phyloP scores from a whole-genome alignment of 352 stramenopile genomes.

The Pythium plurisporium region DNA sequence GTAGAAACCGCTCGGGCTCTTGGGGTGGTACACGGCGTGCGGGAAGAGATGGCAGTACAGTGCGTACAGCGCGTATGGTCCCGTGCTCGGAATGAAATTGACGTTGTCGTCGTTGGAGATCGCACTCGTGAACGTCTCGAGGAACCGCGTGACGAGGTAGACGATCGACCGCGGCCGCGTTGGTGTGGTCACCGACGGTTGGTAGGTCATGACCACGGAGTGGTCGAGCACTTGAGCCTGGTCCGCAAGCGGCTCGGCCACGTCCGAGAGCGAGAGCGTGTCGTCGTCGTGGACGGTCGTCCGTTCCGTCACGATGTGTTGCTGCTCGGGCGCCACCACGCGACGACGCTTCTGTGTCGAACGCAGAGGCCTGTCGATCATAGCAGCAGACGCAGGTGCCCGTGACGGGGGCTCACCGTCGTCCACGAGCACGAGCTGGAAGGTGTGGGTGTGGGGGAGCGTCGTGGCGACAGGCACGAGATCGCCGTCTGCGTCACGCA shows the following conservation, averaged over 20 bases:
- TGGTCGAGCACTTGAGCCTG: no score
- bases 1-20: constrained; percentile 49
- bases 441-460: constrained; percentile 32
- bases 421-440: constrained; percentile 25
- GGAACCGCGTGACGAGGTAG: constrained; percentile 38
- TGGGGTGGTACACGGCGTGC: constrained; percentile 34
- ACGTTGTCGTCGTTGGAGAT: constrained; percentile 59
- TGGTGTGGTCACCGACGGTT: neutral
- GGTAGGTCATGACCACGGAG: neutral
- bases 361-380: no score
- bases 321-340: no score
- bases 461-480: constrained; percentile 35
- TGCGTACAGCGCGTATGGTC: constrained; percentile 40
- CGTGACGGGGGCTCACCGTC: neutral
- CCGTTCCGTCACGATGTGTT: no score
- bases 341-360: no score
- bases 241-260: no score
- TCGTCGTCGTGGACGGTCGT: no score
- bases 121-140: constrained; percentile 43
- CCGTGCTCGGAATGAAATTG: constrained; percentile 49
- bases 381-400: no score
- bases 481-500: constrained; percentile 42
- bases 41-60: constrained; percentile 38
- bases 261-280: neutral
- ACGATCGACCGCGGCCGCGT: constrained; percentile 21